phyloP scores from a whole-genome alignment of 306 rosid genomes.

The Prunus mira region DNA sequence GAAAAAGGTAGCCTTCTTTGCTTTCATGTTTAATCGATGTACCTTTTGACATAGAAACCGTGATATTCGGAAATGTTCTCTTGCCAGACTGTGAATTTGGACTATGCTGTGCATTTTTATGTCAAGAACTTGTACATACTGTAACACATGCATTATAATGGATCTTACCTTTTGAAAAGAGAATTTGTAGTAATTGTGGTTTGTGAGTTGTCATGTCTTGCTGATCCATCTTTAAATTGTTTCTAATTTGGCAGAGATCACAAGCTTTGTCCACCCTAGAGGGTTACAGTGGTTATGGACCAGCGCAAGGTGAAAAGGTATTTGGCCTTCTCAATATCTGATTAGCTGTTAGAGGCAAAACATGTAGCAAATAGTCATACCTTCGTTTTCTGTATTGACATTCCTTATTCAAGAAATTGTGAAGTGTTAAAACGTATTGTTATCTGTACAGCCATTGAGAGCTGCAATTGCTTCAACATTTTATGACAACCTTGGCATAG shows the following conservation, averaged over 20 bases:
- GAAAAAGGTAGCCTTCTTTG: slow-evolving; percentile 47
- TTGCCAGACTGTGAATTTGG: too few species aligned
- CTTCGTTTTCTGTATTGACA: too few species aligned
- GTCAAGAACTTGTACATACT: not conserved
- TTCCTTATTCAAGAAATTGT: not conserved
- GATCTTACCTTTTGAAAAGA: not conserved
- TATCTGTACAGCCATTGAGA: slow-evolving; percentile 40
- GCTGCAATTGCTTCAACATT: slow-evolving; percentile 47
- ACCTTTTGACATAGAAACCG: too few species aligned
- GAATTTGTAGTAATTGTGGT: not conserved
- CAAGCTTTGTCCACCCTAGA: slow-evolving; percentile 68
- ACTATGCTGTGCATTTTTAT: not conserved
- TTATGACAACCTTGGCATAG: slow-evolving; percentile 40
- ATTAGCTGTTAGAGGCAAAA: too few species aligned
- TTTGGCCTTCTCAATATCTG: slow-evolving; percentile 3
- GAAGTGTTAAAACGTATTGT: slow-evolving; percentile 28
- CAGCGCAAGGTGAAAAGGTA: slow-evolving; percentile 97
- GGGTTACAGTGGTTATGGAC: slow-evolving; percentile 97
- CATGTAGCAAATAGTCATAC: too few species aligned
- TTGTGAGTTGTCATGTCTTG: slow-evolving; percentile 7
- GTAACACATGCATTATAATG: not conserved
- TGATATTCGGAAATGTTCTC: too few species aligned
- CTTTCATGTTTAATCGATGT: not conserved
- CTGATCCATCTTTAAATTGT: slow-evolving; percentile 11
- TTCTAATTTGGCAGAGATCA: slow-evolving; percentile 56